phyloP scores from a whole-genome alignment of 225 moss, liverwort and hornwort genomes.

The Physcomitrium patens region DNA sequence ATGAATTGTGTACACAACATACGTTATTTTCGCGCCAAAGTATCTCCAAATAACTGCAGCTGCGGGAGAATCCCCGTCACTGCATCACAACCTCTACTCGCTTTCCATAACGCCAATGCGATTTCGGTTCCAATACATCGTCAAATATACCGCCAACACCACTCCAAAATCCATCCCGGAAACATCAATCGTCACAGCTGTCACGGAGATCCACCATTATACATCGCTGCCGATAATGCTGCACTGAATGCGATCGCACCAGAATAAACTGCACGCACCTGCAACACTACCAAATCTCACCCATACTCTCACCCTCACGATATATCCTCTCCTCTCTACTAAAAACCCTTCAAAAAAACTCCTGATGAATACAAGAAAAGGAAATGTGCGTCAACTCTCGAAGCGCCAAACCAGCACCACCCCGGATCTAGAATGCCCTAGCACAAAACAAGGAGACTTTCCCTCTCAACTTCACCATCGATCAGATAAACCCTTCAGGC shows the following conservation, averaged over 20 bases:
- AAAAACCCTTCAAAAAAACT: not conserved
- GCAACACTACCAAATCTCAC: slow-evolving; percentile 1
- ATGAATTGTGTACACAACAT: not conserved
- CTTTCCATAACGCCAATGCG: slow-evolving; percentile 19
- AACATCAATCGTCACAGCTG: not conserved
- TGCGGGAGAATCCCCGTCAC: slow-evolving; percentile 23
- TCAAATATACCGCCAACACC: not conserved
- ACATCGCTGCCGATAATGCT: too few species aligned
- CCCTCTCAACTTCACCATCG: slow-evolving; percentile 5
- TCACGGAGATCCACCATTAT: not conserved
- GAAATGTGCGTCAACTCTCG: not conserved
- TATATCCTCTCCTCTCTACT: too few species aligned
- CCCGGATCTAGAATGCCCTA: not conserved
- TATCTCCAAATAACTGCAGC: slow-evolving; percentile 17
- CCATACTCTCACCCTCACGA: not conserved
- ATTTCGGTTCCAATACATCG: slow-evolving; percentile 12
- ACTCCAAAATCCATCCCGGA: slow-evolving; percentile 12
- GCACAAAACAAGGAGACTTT: not conserved
- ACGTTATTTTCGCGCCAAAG: slow-evolving; percentile 30
- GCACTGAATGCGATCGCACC: too few species aligned
- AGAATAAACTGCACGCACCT: too few species aligned
- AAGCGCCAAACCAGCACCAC: not conserved
- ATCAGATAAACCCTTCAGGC: slow-evolving; percentile 8
- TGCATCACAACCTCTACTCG: slow-evolving; percentile 21
- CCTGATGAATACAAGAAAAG: not conserved